These are phyloP conservation scores for Rhodamnia rubescens DNA, from an alignment of 345 rosid species.

Conservation along the genomic window DNA sequence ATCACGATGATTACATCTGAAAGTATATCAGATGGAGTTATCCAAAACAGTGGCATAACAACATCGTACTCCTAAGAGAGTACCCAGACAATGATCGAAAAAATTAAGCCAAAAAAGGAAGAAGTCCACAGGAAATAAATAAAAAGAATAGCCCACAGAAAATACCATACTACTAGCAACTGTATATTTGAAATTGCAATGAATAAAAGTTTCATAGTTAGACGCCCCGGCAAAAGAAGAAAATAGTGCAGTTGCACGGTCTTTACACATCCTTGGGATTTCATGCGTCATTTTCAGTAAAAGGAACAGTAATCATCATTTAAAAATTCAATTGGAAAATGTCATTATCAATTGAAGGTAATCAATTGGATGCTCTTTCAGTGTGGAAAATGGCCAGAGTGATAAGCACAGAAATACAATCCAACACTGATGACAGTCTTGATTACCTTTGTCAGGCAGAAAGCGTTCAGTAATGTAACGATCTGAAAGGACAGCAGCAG, in stretches of 20 bases:
- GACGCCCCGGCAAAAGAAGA: not conserved
- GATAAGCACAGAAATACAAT: not conserved
- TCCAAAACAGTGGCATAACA: not conserved
- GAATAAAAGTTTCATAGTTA: not conserved
- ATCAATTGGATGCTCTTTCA: not conserved
- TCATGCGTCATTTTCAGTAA: not conserved
- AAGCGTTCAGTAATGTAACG: conserved; percentile 85
- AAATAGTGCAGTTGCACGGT: not conserved
- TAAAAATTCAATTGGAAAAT: not conserved
- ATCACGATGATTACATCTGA: not conserved
- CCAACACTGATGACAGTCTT: not conserved
- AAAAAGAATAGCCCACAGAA: not conserved
- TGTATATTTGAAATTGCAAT: not conserved
- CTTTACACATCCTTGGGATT: not conserved
- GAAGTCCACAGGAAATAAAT: not conserved
- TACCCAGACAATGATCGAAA: not conserved
- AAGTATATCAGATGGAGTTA: not conserved
- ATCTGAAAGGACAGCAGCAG: conserved; percentile 82
- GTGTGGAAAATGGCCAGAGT: not conserved
- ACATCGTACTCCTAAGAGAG: not conserved
- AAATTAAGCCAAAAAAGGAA: not conserved
- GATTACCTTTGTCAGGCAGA: conserved; percentile 86
- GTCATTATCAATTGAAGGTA: not conserved
- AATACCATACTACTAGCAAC: not conserved
- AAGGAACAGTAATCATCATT: not conserved